Evolutionary conservation across 768 basidiomycete genomes (phyloP).

Genomic region (Udeniomyces megalosporus): DNA sequence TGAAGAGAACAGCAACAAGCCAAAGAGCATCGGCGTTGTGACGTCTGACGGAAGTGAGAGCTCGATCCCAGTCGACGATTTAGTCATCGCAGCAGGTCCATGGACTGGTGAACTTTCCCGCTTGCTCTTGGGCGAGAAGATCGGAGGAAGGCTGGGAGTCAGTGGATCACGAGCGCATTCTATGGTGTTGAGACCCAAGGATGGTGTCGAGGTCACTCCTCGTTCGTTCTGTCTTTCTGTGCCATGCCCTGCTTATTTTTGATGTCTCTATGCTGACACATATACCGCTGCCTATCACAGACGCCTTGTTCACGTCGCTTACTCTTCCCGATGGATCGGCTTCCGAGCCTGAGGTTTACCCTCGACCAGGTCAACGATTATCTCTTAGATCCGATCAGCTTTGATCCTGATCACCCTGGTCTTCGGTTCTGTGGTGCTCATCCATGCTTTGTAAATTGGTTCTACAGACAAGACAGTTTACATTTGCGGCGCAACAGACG

Average conservation of each 20-base stretch:
- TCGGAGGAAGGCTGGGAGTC: slow-evolving; percentile 24
- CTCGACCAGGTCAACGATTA: too few relatives aligned
- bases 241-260: background rate
- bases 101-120: slow-evolving; percentile 51
- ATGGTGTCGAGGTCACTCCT: slow-evolving; percentile 16
- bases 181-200: slow-evolving; percentile 26
- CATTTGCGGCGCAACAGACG: slow-evolving; percentile 46
- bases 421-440: too few relatives aligned
- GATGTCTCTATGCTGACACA: background rate
- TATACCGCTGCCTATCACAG: background rate
- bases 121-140: slow-evolving; percentile 24
- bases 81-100: slow-evolving; percentile 68
- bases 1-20: background rate
- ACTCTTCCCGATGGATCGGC: background rate
- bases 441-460: too few relatives aligned
- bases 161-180: slow-evolving; percentile 29
- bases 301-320: slow-evolving; percentile 10
- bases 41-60: too few relatives aligned
- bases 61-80: slow-evolving; percentile 36
- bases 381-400: too few relatives aligned
- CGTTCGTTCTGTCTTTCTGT: slow-evolving; percentile 6
- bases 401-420: too few relatives aligned
- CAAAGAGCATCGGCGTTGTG: background rate
- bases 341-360: slow-evolving; percentile 34
- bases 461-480: slow-evolving; percentile 27